These are phyloP conservation scores for Breynia disticha DNA, from an alignment of 441 rosid species.

Conservation along the genomic window DNA sequence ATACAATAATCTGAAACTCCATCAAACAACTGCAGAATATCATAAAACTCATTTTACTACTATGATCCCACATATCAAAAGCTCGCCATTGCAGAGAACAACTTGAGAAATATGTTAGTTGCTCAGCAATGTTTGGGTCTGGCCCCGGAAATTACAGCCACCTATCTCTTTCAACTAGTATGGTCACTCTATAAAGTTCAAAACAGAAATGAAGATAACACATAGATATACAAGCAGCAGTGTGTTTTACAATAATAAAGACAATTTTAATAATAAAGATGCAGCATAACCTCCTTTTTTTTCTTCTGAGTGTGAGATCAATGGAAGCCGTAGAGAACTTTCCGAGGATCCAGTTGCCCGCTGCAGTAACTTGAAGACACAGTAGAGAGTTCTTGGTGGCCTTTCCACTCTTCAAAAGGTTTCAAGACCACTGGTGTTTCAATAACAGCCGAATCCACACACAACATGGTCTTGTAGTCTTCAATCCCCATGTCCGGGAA, in stretches of 20 bases:
- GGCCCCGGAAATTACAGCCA: conserved; percentile 8
- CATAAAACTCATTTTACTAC: conserved; percentile 7
- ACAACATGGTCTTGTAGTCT: conserved; percentile 84
- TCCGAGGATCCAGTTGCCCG: conserved; percentile 83
- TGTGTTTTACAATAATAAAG: conserved; percentile 13
- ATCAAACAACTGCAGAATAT: background rate
- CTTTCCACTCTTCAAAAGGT: conserved; percentile 96
- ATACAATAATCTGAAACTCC: background rate
- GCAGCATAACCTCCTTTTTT: conserved; percentile 12
- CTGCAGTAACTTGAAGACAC: conserved; percentile 93
- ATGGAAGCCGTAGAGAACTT: conserved; percentile 34
- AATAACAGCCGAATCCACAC: conserved; percentile 81
- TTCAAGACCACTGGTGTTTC: conserved; percentile 77
- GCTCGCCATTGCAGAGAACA: conserved; percentile 21
- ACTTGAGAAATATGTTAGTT: conserved; percentile 21
- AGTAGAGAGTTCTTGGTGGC: conserved; percentile 78
- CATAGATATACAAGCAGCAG: conserved; percentile 11
- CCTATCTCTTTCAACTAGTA: conserved; percentile 8
- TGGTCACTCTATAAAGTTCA: conserved; percentile 7
- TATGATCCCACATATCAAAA: conserved; percentile 7
- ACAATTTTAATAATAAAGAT: background rate
- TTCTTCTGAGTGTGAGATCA: conserved; percentile 26
- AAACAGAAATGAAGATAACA: conserved; percentile 9
- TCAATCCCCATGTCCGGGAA: conserved; percentile 84
- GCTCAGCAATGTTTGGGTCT: conserved; percentile 15